Percentiles rank a stretch among this genome's conserved stretches.
These are phyloP conservation scores for Fusarium liriodendri DNA, from an alignment of 2,329 filamentous ascomycete genomes.

Conservation along the genomic window DNA sequence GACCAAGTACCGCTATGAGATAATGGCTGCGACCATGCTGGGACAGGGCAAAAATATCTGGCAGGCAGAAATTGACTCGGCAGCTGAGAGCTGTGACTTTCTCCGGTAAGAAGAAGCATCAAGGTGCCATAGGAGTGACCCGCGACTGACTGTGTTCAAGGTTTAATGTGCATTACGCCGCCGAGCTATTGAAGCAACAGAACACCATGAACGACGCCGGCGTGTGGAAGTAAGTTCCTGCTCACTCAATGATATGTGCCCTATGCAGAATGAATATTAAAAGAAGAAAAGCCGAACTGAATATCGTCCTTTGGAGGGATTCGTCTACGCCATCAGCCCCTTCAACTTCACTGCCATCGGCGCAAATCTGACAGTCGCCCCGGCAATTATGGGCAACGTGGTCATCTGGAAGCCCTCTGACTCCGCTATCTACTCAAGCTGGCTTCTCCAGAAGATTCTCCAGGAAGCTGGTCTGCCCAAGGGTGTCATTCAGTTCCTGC, in stretches of 20 bases:
- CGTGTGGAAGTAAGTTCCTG: background rate
- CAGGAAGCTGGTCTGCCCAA: background rate
- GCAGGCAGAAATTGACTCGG: background rate
- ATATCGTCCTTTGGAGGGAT: constrained; percentile 32
- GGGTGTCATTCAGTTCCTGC: background rate
- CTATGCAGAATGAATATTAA: background rate
- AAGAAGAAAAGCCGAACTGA: background rate
- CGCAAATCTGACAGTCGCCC: background rate
- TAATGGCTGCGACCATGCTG: background rate
- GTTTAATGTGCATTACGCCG: background rate
- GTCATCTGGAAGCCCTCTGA: background rate
- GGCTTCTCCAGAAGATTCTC: background rate
- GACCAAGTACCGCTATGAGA: background rate
- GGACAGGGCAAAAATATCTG: background rate
- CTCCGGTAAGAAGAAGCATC: background rate
- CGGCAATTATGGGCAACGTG: background rate
- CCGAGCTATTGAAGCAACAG: background rate
- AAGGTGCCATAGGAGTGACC: no score
- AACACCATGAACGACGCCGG: background rate
- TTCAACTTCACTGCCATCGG: background rate
- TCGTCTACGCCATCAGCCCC: background rate
- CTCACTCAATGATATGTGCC: no score
- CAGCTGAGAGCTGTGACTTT: background rate
- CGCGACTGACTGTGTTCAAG: background rate
- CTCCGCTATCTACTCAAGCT: background rate